Percentiles rank a stretch among this genome's conserved stretches.
Conservation (phyloP, 768 basidiomycete species). For the Panaeolus papilionaceus region DNA sequence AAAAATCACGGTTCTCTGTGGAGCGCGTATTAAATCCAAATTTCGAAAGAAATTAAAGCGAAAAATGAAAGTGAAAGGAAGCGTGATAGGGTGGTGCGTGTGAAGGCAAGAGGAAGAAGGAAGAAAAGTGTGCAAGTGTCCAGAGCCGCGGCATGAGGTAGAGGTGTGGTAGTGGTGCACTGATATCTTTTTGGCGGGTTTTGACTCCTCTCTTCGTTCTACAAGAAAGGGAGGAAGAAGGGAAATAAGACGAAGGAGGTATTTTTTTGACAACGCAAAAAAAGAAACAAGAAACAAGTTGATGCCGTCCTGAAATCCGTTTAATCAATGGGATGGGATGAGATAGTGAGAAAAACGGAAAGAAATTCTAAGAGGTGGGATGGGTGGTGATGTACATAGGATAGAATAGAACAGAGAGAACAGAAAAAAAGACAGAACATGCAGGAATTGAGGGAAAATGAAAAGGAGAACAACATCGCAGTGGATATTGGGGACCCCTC, state of each 20-base stretch:
- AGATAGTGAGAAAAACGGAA: not conserved
- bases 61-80: constrained; percentile 11
- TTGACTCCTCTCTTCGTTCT: too few species aligned
- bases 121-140: not conserved
- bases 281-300: constrained; percentile 17
- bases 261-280: not conserved
- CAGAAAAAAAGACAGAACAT: constrained; percentile 22
- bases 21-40: constrained; percentile 3
- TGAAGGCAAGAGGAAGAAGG: not conserved
- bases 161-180: not conserved
- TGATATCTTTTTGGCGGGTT: not conserved
- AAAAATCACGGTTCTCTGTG: constrained; percentile 6
- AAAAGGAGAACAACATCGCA: constrained; percentile 12
- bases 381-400: constrained; percentile 18
- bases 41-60: constrained; percentile 3
- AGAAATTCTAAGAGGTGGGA: constrained; percentile 4
- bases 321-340: constrained; percentile 2
- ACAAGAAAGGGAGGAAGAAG: too few species aligned
- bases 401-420: constrained; percentile 4
- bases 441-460: constrained; percentile 21
- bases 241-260: too few species aligned
- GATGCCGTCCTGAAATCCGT: constrained; percentile 13
- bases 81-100: not conserved
- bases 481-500: too few species aligned
- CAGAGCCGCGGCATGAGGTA: constrained; percentile 8